These are phyloP conservation scores for Dactylella cylindrospora DNA, from an alignment of 2,329 filamentous ascomycete genomes.

Conservation along the genomic window DNA sequence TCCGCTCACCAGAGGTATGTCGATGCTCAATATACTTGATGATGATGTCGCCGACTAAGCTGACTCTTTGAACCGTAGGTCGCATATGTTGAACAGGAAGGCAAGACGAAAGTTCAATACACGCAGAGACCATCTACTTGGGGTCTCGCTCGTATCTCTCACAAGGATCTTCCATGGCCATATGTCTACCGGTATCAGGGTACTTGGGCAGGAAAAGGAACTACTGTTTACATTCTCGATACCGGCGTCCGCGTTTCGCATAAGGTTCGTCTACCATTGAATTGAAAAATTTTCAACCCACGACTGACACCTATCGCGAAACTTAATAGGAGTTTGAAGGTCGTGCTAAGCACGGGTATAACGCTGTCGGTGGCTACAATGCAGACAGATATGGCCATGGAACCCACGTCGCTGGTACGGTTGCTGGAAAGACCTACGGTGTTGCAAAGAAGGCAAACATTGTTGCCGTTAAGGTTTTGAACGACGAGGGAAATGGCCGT, in stretches of 20 bases:
- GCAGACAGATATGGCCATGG: conserved; percentile 63
- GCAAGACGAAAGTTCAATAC: neutral
- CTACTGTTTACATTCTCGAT: conserved; percentile 52
- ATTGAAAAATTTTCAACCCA: too few species aligned
- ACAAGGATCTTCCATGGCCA: conserved; percentile 49
- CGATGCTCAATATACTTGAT: too few species aligned
- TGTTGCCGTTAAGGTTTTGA: conserved; percentile 65
- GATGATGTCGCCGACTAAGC: too few species aligned
- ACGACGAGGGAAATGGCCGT: conserved; percentile 56
- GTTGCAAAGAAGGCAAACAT: conserved; percentile 63
- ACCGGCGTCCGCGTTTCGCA: conserved; percentile 50
- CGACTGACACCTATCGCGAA: too few species aligned
- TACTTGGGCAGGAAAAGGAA: conserved; percentile 49
- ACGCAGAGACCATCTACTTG: conserved; percentile 50
- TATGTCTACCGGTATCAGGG: conserved; percentile 50
- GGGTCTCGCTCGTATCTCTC: conserved; percentile 60
- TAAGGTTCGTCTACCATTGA: conserved; percentile 5
- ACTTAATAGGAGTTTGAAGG: conserved; percentile 50
- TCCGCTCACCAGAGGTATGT: conserved; percentile 17
- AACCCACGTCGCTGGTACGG: conserved; percentile 65
- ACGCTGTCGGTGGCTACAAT: conserved; percentile 49
- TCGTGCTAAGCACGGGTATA: conserved; percentile 51
- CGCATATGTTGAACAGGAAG: conserved; percentile 21
- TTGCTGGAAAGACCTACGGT: conserved; percentile 63
- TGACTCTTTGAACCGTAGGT: conserved; percentile 12